Evolutionary conservation across 139 green algal species (phyloP).

Genomic region (Chlorella ohadii): DNA sequence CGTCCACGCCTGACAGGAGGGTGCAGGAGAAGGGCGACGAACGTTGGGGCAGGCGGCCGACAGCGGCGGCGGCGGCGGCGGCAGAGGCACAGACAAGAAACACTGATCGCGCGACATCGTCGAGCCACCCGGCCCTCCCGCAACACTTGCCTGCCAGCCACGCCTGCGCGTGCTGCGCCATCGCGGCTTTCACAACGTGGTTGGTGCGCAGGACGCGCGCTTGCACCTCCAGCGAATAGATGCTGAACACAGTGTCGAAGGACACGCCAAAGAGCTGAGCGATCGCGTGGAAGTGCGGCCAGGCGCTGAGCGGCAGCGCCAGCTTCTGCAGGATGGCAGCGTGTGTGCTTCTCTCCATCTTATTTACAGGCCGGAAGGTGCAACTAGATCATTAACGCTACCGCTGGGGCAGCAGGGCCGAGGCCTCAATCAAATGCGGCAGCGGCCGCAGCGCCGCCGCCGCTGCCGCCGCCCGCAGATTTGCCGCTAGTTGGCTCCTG

Average conservation of each 20-base stretch:
- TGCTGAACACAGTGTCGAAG: conserved; percentile 68
- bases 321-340: not conserved
- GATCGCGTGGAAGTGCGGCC: conserved; percentile 34
- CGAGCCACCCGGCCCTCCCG: not conserved
- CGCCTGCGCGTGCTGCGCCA: conserved; percentile 27
- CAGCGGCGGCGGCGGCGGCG: not conserved
- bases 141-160: conserved; percentile 53
- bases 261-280: conserved; percentile 31
- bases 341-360: conserved; percentile 8
- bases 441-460: too few relatives aligned
- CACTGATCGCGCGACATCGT: not conserved
- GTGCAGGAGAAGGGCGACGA: conserved; percentile 39
- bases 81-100: not conserved
- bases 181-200: conserved; percentile 59
- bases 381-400: too few relatives aligned
- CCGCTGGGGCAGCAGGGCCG: too few relatives aligned
- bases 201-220: conserved; percentile 67
- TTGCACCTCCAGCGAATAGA: conserved; percentile 74
- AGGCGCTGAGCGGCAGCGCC: conserved; percentile 40
- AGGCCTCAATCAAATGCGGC: too few relatives aligned
- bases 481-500: too few relatives aligned
- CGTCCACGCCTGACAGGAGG: conserved; percentile 56
- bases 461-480: too few relatives aligned
- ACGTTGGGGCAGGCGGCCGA: too few relatives aligned
- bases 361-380: not conserved